These are phyloP conservation scores for Tolypocladium ovalisporum DNA, from an alignment of 2,329 filamentous ascomycete genomes.

Conservation along the genomic window DNA sequence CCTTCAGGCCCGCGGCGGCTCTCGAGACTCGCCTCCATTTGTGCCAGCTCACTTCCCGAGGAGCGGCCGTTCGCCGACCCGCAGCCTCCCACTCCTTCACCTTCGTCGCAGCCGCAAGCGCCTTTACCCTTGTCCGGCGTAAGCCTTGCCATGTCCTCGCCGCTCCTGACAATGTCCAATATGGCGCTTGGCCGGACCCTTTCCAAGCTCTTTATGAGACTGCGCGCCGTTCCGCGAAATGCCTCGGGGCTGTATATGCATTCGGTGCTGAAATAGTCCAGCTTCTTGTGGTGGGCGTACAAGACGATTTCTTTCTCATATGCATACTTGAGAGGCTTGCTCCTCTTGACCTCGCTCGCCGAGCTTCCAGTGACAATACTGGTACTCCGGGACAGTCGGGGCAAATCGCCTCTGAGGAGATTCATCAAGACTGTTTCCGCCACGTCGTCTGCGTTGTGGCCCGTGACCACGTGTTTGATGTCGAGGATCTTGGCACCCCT, in stretches of 20 bases:
- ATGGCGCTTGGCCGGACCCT: conserved; percentile 89
- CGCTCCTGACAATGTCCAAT: conserved; percentile 84
- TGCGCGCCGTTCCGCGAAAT: conserved; percentile 83
- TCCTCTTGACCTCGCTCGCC: conserved; percentile 82
- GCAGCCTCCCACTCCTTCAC: conserved; percentile 52
- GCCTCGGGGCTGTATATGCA: conserved; percentile 98
- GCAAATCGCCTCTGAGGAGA: conserved; percentile 77
- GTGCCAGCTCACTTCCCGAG: conserved; percentile 67
- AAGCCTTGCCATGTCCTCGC: conserved; percentile 91
- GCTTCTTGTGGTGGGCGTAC: conserved; percentile 91
- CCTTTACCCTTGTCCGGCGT: conserved; percentile 26
- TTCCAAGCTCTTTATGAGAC: conserved; percentile 90
- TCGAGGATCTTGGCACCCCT: conserved; percentile 78
- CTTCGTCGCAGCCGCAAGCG: conserved; percentile 25
- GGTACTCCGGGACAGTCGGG: conserved; percentile 77
- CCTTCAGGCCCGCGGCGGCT: conserved; percentile 7
- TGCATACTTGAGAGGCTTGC: conserved; percentile 94
- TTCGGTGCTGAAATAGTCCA: conserved; percentile 97
- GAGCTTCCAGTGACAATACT: conserved; percentile 74
- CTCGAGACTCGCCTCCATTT: conserved; percentile 52
- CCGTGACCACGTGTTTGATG: conserved; percentile 90
- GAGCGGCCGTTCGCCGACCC: conserved; percentile 52
- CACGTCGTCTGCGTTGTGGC: conserved; percentile 95
- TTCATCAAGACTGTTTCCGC: conserved; percentile 99
- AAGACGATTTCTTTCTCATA: conserved; percentile 99